Conservation (phyloP, 139 green algal species). For the Cymbomonas tetramitiformis region DNA sequence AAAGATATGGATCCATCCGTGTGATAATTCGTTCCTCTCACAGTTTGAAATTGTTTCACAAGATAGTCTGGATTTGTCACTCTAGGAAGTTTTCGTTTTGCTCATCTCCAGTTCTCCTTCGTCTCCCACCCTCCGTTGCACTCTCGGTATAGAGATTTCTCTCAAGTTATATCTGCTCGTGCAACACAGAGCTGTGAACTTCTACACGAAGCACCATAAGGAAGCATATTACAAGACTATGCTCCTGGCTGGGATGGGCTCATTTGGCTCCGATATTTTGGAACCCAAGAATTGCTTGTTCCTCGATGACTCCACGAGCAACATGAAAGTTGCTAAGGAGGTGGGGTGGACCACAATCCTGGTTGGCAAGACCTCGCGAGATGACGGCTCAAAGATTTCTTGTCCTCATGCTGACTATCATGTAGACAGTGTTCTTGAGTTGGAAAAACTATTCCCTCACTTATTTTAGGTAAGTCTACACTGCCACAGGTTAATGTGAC, state of each 20-base stretch:
- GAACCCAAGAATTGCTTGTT: conserved; percentile 7
- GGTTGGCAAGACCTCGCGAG: neutral
- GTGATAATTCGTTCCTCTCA: no score
- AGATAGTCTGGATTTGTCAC: no score
- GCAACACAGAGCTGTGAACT: conserved; percentile 12
- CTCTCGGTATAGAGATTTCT: no score
- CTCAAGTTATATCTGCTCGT: no score
- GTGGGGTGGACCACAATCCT: conserved; percentile 14
- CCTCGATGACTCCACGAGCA: conserved; percentile 12
- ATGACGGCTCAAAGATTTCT: neutral
- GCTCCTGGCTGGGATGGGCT: neutral
- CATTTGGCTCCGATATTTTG: no score
- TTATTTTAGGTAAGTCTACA: no score
- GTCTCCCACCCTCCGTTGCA: no score
- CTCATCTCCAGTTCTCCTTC: no score
- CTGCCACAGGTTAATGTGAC: no score
- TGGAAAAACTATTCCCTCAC: neutral
- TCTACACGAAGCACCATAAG: conserved; percentile 6
- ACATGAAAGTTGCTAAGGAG: conserved; percentile 11
- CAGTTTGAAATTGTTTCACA: no score
- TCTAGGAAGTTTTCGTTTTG: no score
- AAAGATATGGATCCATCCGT: no score
- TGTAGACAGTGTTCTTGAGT: conserved; percentile 1
- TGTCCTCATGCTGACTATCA: conserved; percentile 3
- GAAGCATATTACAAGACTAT: conserved; percentile 10